Conservation (phyloP, 2,329 filamentous ascomycete genomes). For the Phaeosphaeria sp. region DNA sequence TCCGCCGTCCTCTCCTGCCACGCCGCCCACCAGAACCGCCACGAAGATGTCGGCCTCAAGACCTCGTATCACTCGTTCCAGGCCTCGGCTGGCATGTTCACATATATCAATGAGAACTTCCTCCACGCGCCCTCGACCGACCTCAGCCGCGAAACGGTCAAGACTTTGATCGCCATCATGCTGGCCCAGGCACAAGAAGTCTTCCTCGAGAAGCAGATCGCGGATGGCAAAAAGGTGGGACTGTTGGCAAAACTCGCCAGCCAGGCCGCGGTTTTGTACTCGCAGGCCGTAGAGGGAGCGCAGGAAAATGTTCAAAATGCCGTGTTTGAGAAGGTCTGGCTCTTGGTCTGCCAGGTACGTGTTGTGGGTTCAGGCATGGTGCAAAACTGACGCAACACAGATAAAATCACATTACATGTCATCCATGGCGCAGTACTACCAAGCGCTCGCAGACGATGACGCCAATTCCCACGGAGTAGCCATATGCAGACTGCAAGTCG, state of each 20-base stretch:
- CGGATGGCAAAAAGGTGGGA: constrained; percentile 90
- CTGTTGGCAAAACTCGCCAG: constrained; percentile 91
- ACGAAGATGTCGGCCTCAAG: constrained; percentile 91
- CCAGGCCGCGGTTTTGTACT: constrained; percentile 87
- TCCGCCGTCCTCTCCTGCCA: constrained; percentile 96
- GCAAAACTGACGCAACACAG: constrained; percentile 46
- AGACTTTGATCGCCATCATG: constrained; percentile 90
- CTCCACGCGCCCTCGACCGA: constrained; percentile 96
- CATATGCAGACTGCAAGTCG: constrained; percentile 80
- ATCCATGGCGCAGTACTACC: constrained; percentile 90
- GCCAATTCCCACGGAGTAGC: constrained; percentile 85
- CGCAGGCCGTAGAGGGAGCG: constrained; percentile 84
- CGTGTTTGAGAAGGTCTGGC: constrained; percentile 94
- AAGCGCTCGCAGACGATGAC: constrained; percentile 89
- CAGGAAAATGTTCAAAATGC: constrained; percentile 91
- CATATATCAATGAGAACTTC: constrained; percentile 99
- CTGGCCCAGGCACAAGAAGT: constrained; percentile 96
- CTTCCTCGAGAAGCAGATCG: constrained; percentile 94
- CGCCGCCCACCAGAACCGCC: constrained; percentile 88
- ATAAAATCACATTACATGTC: constrained; percentile 82
- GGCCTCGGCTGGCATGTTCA: constrained; percentile 98
- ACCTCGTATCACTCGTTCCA: constrained; percentile 98
- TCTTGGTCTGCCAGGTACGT: constrained; percentile 77
- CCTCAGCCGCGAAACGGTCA: constrained; percentile 92
- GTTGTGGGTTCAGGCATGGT: background rate